These are phyloP conservation scores for Vigna nakashimae DNA, from an alignment of 306 rosid genomes.

Conservation along the genomic window DNA sequence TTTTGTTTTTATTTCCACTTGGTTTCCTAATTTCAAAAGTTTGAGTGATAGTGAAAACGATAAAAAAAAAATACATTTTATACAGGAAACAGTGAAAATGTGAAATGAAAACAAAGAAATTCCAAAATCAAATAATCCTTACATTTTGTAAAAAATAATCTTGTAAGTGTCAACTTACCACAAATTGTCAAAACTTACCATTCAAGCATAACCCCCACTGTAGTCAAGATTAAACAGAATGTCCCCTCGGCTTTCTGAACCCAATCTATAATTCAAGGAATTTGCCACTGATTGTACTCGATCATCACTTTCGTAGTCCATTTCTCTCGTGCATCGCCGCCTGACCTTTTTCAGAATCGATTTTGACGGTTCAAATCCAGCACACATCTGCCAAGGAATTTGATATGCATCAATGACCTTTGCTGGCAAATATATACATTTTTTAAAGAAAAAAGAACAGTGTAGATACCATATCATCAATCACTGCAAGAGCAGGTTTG, in stretches of 20 bases:
- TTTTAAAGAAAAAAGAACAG: not conserved
- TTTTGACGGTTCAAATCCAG: constrained; percentile 79
- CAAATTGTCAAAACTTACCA: constrained; percentile 49
- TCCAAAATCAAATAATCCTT: not conserved
- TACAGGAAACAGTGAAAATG: not conserved
- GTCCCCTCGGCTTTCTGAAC: constrained; percentile 65
- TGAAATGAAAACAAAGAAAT: not conserved
- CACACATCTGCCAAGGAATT: constrained; percentile 61
- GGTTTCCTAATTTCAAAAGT: not conserved
- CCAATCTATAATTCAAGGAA: constrained; percentile 56
- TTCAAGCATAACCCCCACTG: constrained; percentile 58
- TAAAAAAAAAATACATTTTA: not conserved
- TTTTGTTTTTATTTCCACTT: not conserved
- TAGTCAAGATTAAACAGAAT: constrained; percentile 70
- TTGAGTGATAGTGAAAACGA: not conserved
- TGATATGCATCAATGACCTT: constrained; percentile 38
- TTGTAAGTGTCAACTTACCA: not conserved
- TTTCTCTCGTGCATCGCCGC: constrained; percentile 81
- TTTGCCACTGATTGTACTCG: constrained; percentile 60
- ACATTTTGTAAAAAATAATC: not conserved
- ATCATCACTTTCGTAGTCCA: constrained; percentile 75
- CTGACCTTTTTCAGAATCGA: constrained; percentile 69
- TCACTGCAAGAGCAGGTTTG: constrained; percentile 66
- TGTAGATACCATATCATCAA: constrained; percentile 76
- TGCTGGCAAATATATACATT: constrained; percentile 11